phyloP scores from a whole-genome alignment of 768 basidiomycete species.

The Cantharellus anzutake region DNA sequence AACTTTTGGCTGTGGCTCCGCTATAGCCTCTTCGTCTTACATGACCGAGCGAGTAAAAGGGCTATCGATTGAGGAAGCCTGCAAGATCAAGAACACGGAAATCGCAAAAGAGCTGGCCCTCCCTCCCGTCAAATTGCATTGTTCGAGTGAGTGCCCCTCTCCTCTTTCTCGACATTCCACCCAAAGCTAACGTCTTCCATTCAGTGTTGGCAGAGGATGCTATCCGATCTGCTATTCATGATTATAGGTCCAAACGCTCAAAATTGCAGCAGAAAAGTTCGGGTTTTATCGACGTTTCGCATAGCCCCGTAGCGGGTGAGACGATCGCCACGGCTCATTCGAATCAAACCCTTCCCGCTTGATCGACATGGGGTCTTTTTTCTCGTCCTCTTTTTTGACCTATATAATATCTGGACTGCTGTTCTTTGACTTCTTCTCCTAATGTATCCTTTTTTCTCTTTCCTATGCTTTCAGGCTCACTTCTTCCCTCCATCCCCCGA shows the following conservation, averaged over 20 bases:
- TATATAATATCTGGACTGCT: background rate
- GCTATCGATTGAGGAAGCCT: slow-evolving; percentile 80
- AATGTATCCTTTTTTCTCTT: background rate
- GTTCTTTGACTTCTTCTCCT: background rate
- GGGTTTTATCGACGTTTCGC: slow-evolving; percentile 55
- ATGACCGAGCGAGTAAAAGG: slow-evolving; percentile 99
- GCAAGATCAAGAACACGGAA: slow-evolving; percentile 95
- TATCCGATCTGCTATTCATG: slow-evolving; percentile 92
- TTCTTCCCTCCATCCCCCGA: background rate
- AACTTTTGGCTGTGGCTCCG: slow-evolving; percentile 97
- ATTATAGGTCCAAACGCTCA: slow-evolving; percentile 75
- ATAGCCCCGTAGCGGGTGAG: slow-evolving; percentile 33
- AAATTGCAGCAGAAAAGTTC: slow-evolving; percentile 30
- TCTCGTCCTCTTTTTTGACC: background rate
- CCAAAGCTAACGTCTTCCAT: background rate
- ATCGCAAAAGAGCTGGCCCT: slow-evolving; percentile 93
- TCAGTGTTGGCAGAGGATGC: slow-evolving; percentile 94
- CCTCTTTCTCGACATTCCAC: background rate
- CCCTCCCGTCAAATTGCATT: slow-evolving; percentile 91
- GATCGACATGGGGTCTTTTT: background rate
- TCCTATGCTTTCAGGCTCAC: background rate
- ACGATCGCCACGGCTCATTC: slow-evolving; percentile 35
- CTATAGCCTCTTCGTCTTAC: slow-evolving; percentile 93
- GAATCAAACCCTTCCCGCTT: slow-evolving; percentile 17
- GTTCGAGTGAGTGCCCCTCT: slow-evolving; percentile 53